Base-by-base conservation (phyloP, 2,329 filamentous ascomycete genomes). In the Alternaria sp. region DNA sequence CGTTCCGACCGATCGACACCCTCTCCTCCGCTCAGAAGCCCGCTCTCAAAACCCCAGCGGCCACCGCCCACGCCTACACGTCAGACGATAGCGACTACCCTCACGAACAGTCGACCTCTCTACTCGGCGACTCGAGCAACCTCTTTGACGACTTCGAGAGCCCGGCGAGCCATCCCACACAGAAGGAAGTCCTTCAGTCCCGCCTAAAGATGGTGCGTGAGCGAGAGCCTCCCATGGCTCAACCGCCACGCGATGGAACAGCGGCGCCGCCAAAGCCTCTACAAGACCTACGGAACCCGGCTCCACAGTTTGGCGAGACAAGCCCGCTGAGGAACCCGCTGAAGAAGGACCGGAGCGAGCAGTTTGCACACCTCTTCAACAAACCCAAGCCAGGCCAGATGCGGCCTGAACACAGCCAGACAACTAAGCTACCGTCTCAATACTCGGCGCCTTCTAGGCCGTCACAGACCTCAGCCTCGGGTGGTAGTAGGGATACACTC, bases 221-320 rank as follows among this genome's bases (percentile, higher is more conserved):
- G 79, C 81, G 84, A 64, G 83, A 84, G 61, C 82, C 83, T 52
- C 75, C 77, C 17, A 80, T 79, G 64, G 73, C 75, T 13, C 77
- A 77, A 54, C 74, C 81, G 28, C 62, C 63, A 28, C 71, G 66
- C 50, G 65, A 61, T 36, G 66, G 66, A 36, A 47, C 49, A 8
- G 65, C 46, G 3, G 75, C 71, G 11, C 57, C 64, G 3, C 59
- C 74, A 1, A 69, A 78, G 28, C 71, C 78, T 13, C 68, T 79
- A 12, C 71, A 79, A 13, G 78, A 82, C 45, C 67, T 74, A 12
- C 70, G 65, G 43, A 69, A 73, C 9, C 64, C 68, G 5, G 64
- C 67, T 19, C 75, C 76, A 17, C 83, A 88, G 69, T 90, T 89
- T 71, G 88, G 88, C 55, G 85, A 86, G 69, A 82, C 88, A 2